These are phyloP conservation scores for Citeromyces hawaiiensis DNA, from an alignment of 1,139 yeast genomes.

Conservation along the genomic window DNA sequence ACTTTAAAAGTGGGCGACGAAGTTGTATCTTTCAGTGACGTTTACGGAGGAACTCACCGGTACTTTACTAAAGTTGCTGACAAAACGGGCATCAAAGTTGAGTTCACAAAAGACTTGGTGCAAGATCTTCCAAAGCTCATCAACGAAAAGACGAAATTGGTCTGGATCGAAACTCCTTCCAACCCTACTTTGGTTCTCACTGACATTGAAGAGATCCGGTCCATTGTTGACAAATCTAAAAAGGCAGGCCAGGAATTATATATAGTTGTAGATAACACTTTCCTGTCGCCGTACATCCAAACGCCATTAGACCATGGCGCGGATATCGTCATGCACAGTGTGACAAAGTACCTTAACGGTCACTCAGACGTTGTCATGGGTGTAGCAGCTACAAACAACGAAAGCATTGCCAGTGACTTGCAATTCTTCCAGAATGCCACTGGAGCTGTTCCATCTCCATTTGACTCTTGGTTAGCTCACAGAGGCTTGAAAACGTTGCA, in stretches of 20 bases:
- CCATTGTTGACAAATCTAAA: slow-evolving; percentile 33
- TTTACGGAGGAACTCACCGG: slow-evolving; percentile 89
- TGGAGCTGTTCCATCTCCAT: slow-evolving; percentile 84
- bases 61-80: slow-evolving; percentile 80
- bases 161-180: slow-evolving; percentile 86
- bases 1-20: slow-evolving; percentile 63
- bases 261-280: slow-evolving; percentile 80
- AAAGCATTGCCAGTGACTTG: slow-evolving; percentile 45
- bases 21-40: slow-evolving; percentile 75
- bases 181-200: slow-evolving; percentile 77
- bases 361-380: slow-evolving; percentile 92
- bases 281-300: slow-evolving; percentile 81
- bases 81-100: slow-evolving; percentile 63
- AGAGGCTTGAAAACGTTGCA: slow-evolving; percentile 85
- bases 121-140: slow-evolving; percentile 44
- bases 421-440: slow-evolving; percentile 79
- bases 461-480: slow-evolving; percentile 89
- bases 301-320: slow-evolving; percentile 79
- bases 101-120: slow-evolving; percentile 55
- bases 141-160: slow-evolving; percentile 53
- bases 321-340: slow-evolving; percentile 72
- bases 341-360: slow-evolving; percentile 85
- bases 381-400: slow-evolving; percentile 59
- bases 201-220: slow-evolving; percentile 50
- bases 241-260: slow-evolving; percentile 26